phyloP scores from a whole-genome alignment of 441 rosid genomes.

The Erysimum cheiri region DNA sequence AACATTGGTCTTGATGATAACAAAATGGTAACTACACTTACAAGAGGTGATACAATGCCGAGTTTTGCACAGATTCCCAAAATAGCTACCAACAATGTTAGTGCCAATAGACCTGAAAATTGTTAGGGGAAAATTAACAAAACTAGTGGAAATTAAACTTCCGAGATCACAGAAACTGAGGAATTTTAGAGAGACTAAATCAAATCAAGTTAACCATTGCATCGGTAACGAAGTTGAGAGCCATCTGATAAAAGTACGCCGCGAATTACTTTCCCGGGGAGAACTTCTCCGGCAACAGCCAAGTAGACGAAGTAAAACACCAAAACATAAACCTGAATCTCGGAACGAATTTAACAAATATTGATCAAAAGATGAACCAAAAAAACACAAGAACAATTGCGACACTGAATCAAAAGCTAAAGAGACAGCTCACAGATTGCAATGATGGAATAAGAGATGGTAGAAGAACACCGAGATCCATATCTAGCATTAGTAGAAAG shows the following conservation, averaged over 20 bases:
- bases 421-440: slow-evolving; percentile 61
- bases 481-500: slow-evolving; percentile 25
- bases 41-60: slow-evolving; percentile 68
- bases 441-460: slow-evolving; percentile 61
- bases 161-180: slow-evolving; percentile 10
- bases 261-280: slow-evolving; percentile 76
- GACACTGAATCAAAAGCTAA: slow-evolving; percentile 18
- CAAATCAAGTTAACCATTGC: slow-evolving; percentile 62
- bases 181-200: not conserved
- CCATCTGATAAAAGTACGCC: slow-evolving; percentile 77
- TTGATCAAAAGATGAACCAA: not conserved
- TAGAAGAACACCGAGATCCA: slow-evolving; percentile 69
- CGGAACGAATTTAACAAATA: not conserved
- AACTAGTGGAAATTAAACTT: not conserved
- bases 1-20: slow-evolving; percentile 5
- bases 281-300: slow-evolving; percentile 71
- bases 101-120: slow-evolving; percentile 63
- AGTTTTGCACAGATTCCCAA: slow-evolving; percentile 67
- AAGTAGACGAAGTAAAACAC: slow-evolving; percentile 64
- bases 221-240: slow-evolving; percentile 71
- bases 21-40: slow-evolving; percentile 42
- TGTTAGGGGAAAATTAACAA: not conserved
- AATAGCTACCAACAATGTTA: slow-evolving; percentile 59
- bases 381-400: not conserved
- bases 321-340: slow-evolving; percentile 55